Conservation (phyloP, 345 rosid genomes). For the Erucastrum elatum region DNA sequence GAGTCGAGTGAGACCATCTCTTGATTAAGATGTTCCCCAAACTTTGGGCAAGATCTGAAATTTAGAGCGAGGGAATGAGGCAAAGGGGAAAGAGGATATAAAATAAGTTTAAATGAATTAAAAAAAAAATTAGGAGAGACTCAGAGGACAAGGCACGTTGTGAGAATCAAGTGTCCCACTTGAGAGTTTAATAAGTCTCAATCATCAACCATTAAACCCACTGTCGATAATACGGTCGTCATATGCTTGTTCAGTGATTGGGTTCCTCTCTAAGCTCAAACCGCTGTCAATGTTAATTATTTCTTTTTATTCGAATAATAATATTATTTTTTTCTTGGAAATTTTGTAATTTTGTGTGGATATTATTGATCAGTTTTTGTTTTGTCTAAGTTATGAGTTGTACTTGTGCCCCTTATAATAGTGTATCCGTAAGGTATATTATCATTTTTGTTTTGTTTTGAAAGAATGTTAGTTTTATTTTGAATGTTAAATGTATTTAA, state of each 20-base stretch:
- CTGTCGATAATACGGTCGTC: slow-evolving; percentile 42
- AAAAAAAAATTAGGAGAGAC: slow-evolving; percentile 13
- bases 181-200: slow-evolving; percentile 37
- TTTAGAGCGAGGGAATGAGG: slow-evolving; percentile 8
- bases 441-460: neutral
- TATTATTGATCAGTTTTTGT: slow-evolving; percentile 34
- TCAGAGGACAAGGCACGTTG: slow-evolving; percentile 42
- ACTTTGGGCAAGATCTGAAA: slow-evolving; percentile 21
- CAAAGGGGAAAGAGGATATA: neutral
- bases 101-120: neutral
- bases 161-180: slow-evolving; percentile 37
- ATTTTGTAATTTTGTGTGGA: slow-evolving; percentile 35
- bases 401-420: slow-evolving; percentile 36
- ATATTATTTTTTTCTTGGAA: slow-evolving; percentile 25
- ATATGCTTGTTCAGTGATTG: slow-evolving; percentile 36
- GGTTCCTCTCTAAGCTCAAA: slow-evolving; percentile 38
- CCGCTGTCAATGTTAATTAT: slow-evolving; percentile 38
- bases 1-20: slow-evolving; percentile 26
- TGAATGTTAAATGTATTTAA: too few species aligned
- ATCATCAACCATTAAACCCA: slow-evolving; percentile 36
- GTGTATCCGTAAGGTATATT: slow-evolving; percentile 12
- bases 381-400: slow-evolving; percentile 33
- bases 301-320: slow-evolving; percentile 8
- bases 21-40: slow-evolving; percentile 38
- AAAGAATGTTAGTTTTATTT: neutral